A percentile compares a stretch with the other conserved stretches of the same genome.
Evolutionary conservation across 2,329 filamentous ascomycete genomes (phyloP).

Genomic region (Pestalotiopsis sp.): DNA sequence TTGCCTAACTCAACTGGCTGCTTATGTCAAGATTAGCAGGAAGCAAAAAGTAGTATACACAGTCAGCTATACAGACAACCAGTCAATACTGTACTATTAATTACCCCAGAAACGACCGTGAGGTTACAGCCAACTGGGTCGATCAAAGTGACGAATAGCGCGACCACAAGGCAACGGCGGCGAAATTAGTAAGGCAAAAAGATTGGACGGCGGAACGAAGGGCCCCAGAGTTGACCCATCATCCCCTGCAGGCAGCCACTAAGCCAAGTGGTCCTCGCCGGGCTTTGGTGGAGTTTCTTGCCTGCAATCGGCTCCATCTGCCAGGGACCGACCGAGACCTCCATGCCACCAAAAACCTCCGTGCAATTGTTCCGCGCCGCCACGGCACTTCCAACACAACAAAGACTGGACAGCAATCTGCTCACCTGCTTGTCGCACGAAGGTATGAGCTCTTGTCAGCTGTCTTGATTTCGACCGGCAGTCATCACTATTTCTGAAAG

Average conservation of each 20-base stretch:
- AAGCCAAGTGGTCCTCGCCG: not conserved
- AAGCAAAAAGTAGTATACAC: not conserved
- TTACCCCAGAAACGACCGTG: not conserved
- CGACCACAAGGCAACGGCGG: not conserved
- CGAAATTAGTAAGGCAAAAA: not conserved
- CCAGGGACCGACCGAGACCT: not conserved
- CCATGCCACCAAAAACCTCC: not conserved
- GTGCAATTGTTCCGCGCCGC: constrained; percentile 6
- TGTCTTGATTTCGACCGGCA: not conserved
- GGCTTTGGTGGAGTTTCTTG: not conserved
- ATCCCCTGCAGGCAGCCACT: constrained; percentile 1
- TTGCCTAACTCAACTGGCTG: not conserved
- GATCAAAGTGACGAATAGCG: not conserved
- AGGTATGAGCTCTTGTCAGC: not conserved
- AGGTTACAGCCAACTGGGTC: too few relatives aligned
- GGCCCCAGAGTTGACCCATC: not conserved
- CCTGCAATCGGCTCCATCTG: not conserved
- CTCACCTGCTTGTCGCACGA: not conserved
- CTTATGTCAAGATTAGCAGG: not conserved
- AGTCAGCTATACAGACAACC: not conserved
- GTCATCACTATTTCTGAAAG: not conserved
- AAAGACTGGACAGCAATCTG: not conserved
- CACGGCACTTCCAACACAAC: constrained; percentile 1
- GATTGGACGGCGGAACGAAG: not conserved
- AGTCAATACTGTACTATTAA: too few relatives aligned